Evolutionary conservation across 139 green algal genomes (phyloP), one percentile per base, ranked within the genome.

Genomic region (Gonium pectorale): DNA sequence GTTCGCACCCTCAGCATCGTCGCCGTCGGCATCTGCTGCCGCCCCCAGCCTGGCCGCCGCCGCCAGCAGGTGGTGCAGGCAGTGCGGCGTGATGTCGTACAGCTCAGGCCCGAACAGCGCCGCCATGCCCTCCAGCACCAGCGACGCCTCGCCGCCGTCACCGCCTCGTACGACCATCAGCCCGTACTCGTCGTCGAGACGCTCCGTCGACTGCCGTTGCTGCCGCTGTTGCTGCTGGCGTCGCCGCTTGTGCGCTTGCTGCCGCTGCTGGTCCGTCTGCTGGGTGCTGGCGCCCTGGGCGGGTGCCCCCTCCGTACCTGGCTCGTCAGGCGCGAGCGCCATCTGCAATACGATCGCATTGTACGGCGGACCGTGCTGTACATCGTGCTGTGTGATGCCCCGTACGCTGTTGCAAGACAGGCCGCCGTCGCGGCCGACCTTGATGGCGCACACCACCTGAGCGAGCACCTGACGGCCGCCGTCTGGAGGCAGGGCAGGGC

Each of bases 341-440:
- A 92, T 41, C 80, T 92, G 89, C 75, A 92, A 60, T 21, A 92
- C 49, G 67, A 92, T 67, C 0, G 83, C 62, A n/a, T 83, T 87
- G 41, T 60, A 22, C 17, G 75, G 83, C 67, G 90, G 37, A 9
- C 83, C 86, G 54, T 89, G 80, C 63, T 87, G 60, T 35, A 37
- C 46, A 37, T 91, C 86, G 22, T 88, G 83, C 2, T 35, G 29
- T 13, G 83, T 87, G 1, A 91, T 43, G 37, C 27, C 52, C 15
- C 83, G 73, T 33, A 92, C 49, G 27, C 60, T 79, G 41, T 69
- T 81, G 74, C 89, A 92, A 26, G 2, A 21, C 2, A 72, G 1
- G 9, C 15, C 19, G 40, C 78, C 72, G 43, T 66, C 29, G 0
- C 79, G 56, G 31, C 26, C 27, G 26, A 89, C 74, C 69, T 86